These are phyloP conservation scores for Dactylella cylindrospora DNA, from an alignment of 2,329 filamentous ascomycete genomes.

Conservation along the genomic window DNA sequence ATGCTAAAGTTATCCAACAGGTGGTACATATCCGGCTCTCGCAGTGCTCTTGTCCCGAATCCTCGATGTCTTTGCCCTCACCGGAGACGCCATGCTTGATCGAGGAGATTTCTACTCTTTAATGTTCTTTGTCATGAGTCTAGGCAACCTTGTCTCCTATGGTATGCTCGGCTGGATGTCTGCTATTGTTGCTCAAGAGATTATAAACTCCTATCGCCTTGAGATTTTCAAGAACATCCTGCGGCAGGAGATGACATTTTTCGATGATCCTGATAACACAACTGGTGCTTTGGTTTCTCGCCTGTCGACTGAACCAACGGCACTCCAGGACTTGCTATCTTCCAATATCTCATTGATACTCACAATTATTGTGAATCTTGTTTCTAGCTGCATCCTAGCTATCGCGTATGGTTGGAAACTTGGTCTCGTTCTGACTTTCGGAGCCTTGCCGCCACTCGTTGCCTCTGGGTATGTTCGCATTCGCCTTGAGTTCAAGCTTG, in stretches of 20 bases:
- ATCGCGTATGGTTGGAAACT: slow-evolving; percentile 54
- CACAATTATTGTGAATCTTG: slow-evolving; percentile 55
- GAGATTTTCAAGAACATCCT: slow-evolving; percentile 57
- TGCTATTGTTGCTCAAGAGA: slow-evolving; percentile 3
- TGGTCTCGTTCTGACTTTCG: slow-evolving; percentile 52
- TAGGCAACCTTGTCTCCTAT: slow-evolving; percentile 59
- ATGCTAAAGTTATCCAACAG: slow-evolving; percentile 28
- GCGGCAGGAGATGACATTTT: slow-evolving; percentile 53
- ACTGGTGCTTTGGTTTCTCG: slow-evolving; percentile 51
- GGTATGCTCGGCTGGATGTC: slow-evolving; percentile 54
- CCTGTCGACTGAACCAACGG: slow-evolving; percentile 52
- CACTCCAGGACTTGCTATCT: slow-evolving; percentile 58
- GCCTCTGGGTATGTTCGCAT: slow-evolving; percentile 51
- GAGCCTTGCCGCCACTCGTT: slow-evolving; percentile 52
- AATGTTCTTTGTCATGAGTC: slow-evolving; percentile 65
- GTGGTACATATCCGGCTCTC: slow-evolving; percentile 56
- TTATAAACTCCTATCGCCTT: slow-evolving; percentile 44
- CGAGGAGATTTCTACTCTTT: slow-evolving; percentile 63
- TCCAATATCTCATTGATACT: slow-evolving; percentile 57
- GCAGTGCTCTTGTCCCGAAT: slow-evolving; percentile 61
- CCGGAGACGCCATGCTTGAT: slow-evolving; percentile 51
- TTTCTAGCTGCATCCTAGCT: slow-evolving; percentile 56
- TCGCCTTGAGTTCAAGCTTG: slow-evolving; percentile 63
- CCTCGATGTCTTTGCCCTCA: slow-evolving; percentile 57
- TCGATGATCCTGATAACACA: slow-evolving; percentile 48